Evolutionary conservation across 768 basidiomycete species (phyloP), one percentile per base, ranked within the genome.

Genomic region (Lentinus brumalis): DNA sequence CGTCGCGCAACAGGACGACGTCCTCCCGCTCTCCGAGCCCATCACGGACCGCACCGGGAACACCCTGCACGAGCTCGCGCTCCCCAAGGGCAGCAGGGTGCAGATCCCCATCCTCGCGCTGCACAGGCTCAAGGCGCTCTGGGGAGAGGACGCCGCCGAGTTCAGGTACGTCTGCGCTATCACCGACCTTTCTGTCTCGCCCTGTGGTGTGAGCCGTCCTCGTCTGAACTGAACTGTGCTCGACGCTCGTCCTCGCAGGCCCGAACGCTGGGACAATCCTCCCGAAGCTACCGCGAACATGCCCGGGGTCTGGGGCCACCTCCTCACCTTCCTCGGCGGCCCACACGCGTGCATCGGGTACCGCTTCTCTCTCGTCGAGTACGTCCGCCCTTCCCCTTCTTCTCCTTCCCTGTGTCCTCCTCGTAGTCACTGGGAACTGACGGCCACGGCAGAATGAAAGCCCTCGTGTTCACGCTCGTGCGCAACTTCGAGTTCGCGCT

Each of bases 311-410:
- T 87, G 82, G 81, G 78, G 82, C 8, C 80, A 86, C 65, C 67
- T 84, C 62, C 67, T 88, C 39, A 80, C 83, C 0, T 91, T 91
- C 78, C 65, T 86, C 2, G 85, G 85, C 38, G 88, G 88, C 5
- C 83, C 86, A 14, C 79, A 80, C 18, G 79, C 85, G 0, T 91
- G 88, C 61, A 88, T 89, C 39, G 87, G 87, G 0, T 88, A 83
- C 68, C 80, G 84, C 4, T 89, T 89, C 68, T 77, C 88, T 14
- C 70, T 88, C 21, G 74, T 82, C 15, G 86, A 86, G 83, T 86
- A 60, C 42, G 83, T 78, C 21, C 10, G n/a, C 47, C 16, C 21
- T 10, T 7, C n/a, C n/a, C 32, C 32, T 35, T 35, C 32, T 5
- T 5, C 32, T 35, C 32, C 10, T 35, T 35, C 5, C 32, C 5